Conservation (phyloP, 2,329 filamentous ascomycete species). For the Camillea tinctor region DNA sequence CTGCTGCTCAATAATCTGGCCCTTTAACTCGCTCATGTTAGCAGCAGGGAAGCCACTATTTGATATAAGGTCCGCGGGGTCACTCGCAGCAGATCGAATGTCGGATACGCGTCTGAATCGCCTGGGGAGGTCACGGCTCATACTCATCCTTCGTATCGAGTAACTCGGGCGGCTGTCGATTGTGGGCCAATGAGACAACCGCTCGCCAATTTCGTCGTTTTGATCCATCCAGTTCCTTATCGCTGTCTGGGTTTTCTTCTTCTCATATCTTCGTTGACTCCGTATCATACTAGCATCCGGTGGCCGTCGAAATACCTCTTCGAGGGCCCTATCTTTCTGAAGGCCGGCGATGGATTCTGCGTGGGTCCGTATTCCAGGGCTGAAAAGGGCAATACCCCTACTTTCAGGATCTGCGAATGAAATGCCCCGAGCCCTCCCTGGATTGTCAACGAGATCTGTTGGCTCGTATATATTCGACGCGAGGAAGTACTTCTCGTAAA, state of each 20-base stretch:
- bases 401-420: constrained; percentile 57
- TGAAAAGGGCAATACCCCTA: constrained; percentile 67
- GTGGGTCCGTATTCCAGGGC: constrained; percentile 67
- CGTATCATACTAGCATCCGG: constrained; percentile 63
- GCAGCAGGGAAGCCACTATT: constrained; percentile 33
- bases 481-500: constrained; percentile 81
- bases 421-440: constrained; percentile 50
- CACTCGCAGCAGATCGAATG: constrained; percentile 59
- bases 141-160: constrained; percentile 54
- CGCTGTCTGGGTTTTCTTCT: constrained; percentile 73
- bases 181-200: constrained; percentile 49
- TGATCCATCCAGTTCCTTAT: constrained; percentile 90
- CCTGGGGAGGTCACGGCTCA: constrained; percentile 47
- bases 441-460: constrained; percentile 79
- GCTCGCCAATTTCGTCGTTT: constrained; percentile 51
- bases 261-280: constrained; percentile 60
- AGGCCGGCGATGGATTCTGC: constrained; percentile 87
- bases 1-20: constrained; percentile 44
- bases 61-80: constrained; percentile 62
- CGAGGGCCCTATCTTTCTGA: constrained; percentile 84
- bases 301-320: constrained; percentile 81
- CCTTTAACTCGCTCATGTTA: constrained; percentile 30
- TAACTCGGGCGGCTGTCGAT: constrained; percentile 45
- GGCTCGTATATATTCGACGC: constrained; percentile 76
- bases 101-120: constrained; percentile 53